Evolutionary conservation across 208 protist genomes (phyloP), one percentile per base, ranked within the genome.

Genomic region (Crithidia mellificae): DNA sequence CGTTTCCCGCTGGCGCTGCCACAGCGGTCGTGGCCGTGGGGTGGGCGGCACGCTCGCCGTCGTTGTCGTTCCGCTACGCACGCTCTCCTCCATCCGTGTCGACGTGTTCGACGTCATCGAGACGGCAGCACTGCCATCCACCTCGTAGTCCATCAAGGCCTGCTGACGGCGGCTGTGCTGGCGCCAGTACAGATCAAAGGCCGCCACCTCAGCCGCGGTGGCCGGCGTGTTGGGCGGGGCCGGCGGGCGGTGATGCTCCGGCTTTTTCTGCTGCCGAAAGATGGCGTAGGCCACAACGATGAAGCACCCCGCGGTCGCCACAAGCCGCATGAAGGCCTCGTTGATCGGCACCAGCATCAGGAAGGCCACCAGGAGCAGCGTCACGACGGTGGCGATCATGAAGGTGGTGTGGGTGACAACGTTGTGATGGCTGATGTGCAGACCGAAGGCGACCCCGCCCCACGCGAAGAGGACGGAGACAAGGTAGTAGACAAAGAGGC

Each of bases 191-290:
- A 32, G 19, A 22, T 63, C 27, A 34, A 72, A 79, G 11, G 65
- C 62, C 29, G 53, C 44, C 39, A 54, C 50, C 57, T 79, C 73
- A 0, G 61, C 62, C 30, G 22, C 50, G 11, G 73, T 79, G 9
- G 73, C 54, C 0, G 73, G 73, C 20, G 73, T 79, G 63, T 72
- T 79, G 6, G 73, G 73, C 25, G 73, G 73, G 19, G 73, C 66
- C 30, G 73, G 66, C 8, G 68, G 73, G n/a, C 63, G 51, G 25
- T 29, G 59, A 29, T 71, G 63, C 52, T 77, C 64, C 30, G 57
- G 68, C 32, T 46, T 24, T 51, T 69, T 53, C 46, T 72, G 50
- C 66, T 70, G 53, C 1, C 43, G 64, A 8, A 70, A 54, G 29
- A 70, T 46, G 32, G 54, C 43, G 8, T 25, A 2, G 2, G 32